phyloP scores from a whole-genome alignment of 2,329 filamentous ascomycete genomes.

The Fusarium sp. region DNA sequence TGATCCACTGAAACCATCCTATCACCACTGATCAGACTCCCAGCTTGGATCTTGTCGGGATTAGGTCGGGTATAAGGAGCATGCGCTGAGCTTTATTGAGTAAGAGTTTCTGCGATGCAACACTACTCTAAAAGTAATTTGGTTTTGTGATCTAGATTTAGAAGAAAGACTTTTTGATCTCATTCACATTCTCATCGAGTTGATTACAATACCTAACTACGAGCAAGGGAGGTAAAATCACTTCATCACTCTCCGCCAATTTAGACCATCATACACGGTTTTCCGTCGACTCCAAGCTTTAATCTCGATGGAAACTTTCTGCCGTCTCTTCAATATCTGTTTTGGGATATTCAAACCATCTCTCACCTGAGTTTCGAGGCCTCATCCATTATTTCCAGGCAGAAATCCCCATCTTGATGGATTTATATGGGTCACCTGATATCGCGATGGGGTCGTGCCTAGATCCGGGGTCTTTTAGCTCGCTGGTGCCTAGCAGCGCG shows the following conservation, averaged over 20 bases:
- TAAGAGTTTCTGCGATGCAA: neutral
- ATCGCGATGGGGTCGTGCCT: conserved; percentile 43
- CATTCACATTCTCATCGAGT: neutral
- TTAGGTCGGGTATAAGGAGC: neutral
- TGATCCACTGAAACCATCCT: neutral
- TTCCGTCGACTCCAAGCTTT: too few species aligned
- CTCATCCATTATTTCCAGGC: conserved; percentile 32
- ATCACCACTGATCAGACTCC: neutral
- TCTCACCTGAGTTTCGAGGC: conserved; percentile 6
- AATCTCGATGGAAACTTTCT: neutral
- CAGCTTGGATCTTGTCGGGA: neutral
- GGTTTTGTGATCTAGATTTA: neutral
- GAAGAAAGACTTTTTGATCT: neutral
- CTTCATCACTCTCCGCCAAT: neutral
- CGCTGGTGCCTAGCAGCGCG: conserved; percentile 46
- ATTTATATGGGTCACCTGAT: conserved; percentile 44
- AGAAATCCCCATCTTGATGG: conserved; percentile 20
- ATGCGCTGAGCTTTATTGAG: too few species aligned
- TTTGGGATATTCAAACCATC: neutral
- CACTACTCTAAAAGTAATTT: neutral
- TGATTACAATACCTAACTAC: neutral
- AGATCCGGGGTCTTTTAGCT: conserved; percentile 12
- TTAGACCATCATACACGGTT: too few species aligned
- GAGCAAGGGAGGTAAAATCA: neutral
- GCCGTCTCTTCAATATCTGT: neutral